Base-by-base conservation (phyloP, 768 basidiomycete genomes). In the Serendipita sp. region DNA sequence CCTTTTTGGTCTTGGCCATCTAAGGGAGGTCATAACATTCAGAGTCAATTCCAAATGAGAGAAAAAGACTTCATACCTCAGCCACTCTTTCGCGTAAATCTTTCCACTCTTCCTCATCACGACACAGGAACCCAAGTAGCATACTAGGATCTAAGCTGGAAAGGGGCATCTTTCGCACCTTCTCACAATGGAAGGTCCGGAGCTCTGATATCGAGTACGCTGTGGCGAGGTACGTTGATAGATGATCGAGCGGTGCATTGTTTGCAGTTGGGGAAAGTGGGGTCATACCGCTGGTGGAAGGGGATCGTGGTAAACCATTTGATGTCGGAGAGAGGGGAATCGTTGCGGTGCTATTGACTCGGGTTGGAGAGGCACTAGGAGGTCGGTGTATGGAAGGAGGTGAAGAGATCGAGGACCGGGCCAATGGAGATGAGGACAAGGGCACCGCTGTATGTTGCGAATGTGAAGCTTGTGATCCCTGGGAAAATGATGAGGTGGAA, bases 161-260 rank as follows among this genome's bases (percentile, higher is more conserved):
- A 41, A 98, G 74, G 0, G 87, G 87, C 89, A 98, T 95, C 82
- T 95, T 97, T 71, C 91, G 80, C 44, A 98, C 87, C 16, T 87
- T 84, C n/a, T 99, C 96, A 72, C 92, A 93, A 74, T 98, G 96
- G 78, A 93, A 99, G 11, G 90, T 95, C 70, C 82, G 82, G 38
- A 97, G 76, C 71, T 94, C 90, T 3, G 78, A 67, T 2, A 81
- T 74, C 1, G 81, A 76, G 73, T 97, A 99, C 8, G 92, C 86
- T 0, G 78, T 79, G 23, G 81, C 81, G 66, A 86, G 90, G 69
- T 88, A 85, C 63, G 81, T 75, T 66, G 85, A 81, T 5, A 82
- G 44, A 0, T 76, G 71, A 64, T 86, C 77, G 64, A 76, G 69
- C 45, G 41, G 68, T 74, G 67, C 80, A 76, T 45, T 75, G 75